Base-by-base conservation (phyloP, 345 rosid genomes). In the Geranium brycei region DNA sequence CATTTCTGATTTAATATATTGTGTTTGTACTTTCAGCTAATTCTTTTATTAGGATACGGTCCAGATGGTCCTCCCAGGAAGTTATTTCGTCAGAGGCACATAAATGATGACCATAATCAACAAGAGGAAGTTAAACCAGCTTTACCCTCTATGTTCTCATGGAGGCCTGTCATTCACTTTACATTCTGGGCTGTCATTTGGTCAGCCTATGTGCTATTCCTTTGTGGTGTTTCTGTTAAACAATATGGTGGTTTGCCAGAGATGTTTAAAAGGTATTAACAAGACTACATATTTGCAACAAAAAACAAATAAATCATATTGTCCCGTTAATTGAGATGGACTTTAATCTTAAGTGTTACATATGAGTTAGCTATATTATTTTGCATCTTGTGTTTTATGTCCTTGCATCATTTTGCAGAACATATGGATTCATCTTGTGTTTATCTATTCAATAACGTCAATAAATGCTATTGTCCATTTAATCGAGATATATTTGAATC, bases 61-160 rank as follows among this genome's bases (percentile, higher is more conserved):
- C 86, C 76, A 47, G 95, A 93, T 88, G 78, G 83, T 68, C 95
- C 99, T 65, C 91, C 96, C 61, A 55, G 77, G 68, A 93, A 93
- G 74, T 63, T 88, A 73, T 87, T 85, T 73, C 64, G 56, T 66
- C 80, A 70, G 59, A 75, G 77, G 55, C 59, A 2, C 38, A 60
- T 72, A 70, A 64, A 73, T 62, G 66, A 70, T 72, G 58, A 5
- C 57, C 62, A 40, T 60, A 5, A 15, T 65, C 64, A 71, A 67
- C 58, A 74, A 59, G 66, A 72, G 40, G 64, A 69, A 66, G 32
- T 23, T 31, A 28, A 58, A 59, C 71, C 79, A 68, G 72, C 70
- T 65, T 13, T 65, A 59, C 79, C 62, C 62, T 19, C 7, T 60
- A 70, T 40, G 51, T 83, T 93, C 71, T 75, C 83, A 56, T 85